Percentiles rank a stretch among this genome's conserved stretches.
These are phyloP conservation scores for Salix purpurea DNA, from an alignment of 345 rosid genomes.

Conservation along the genomic window DNA sequence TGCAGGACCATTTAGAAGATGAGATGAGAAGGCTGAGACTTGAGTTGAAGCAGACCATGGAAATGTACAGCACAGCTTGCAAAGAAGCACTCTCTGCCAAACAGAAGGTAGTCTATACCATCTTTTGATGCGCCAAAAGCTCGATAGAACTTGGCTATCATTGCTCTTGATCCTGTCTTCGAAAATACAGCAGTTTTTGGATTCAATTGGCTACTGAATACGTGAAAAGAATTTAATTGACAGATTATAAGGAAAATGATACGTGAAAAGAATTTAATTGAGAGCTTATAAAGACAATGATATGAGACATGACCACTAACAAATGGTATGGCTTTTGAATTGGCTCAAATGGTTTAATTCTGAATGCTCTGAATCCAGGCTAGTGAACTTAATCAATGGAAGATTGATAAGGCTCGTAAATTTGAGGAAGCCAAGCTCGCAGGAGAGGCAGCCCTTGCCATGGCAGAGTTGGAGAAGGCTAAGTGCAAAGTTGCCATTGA, in stretches of 20 bases:
- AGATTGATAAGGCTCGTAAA: constrained; percentile 59
- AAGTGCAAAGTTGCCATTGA: constrained; percentile 78
- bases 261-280: neutral
- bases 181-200: neutral
- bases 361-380: constrained; percentile 41
- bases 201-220: neutral
- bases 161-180: neutral
- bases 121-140: neutral
- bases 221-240: neutral
- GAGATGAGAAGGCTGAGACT: constrained; percentile 86
- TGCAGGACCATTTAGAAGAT: constrained; percentile 64
- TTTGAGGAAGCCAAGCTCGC: constrained; percentile 67
- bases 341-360: neutral
- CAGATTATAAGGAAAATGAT: neutral
- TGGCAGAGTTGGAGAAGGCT: constrained; percentile 81
- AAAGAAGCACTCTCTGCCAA: constrained; percentile 80
- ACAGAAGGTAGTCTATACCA: constrained; percentile 43
- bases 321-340: neutral
- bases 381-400: constrained; percentile 61
- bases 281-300: neutral
- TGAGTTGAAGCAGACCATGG: constrained; percentile 89
- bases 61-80: constrained; percentile 85
- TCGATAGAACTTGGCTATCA: neutral
- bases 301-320: neutral
- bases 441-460: constrained; percentile 73